Percentiles rank a stretch among this genome's conserved stretches.
These are phyloP conservation scores for Penicillium antarcticum DNA, from an alignment of 495 filamentous ascomycete genomes.

Conservation along the genomic window DNA sequence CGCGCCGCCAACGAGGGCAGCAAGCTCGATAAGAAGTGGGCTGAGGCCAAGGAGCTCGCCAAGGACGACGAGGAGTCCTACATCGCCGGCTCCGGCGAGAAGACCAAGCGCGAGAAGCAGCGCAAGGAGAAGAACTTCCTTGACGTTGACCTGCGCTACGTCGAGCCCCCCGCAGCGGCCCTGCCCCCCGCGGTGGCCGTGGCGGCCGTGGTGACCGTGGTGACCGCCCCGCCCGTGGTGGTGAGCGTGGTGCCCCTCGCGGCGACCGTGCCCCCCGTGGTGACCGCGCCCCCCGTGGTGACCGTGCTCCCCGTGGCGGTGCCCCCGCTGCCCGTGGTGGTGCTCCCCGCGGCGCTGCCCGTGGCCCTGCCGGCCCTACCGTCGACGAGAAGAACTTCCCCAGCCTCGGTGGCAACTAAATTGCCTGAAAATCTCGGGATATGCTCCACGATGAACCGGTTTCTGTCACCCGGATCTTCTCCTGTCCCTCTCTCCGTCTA, in stretches of 20 bases:
- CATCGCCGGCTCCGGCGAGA: conserved; percentile 71
- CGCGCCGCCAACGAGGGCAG: conserved; percentile 89
- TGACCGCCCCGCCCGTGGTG: conserved; percentile 40
- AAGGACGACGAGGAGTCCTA: conserved; percentile 71
- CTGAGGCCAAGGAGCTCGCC: conserved; percentile 71
- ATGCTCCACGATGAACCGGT: conserved; percentile 4
- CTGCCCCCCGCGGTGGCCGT: conserved; percentile 46
- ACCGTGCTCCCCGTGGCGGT: conserved; percentile 34
- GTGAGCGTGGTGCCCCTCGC: conserved; percentile 23
- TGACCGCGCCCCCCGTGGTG: conserved; percentile 23
- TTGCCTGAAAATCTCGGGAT: conserved; percentile 1
- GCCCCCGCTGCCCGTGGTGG: conserved; percentile 26
- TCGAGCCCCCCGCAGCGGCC: conserved; percentile 55
- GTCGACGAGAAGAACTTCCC: conserved; percentile 54
- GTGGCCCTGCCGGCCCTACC: conserved; percentile 33
- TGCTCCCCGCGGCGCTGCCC: conserved; percentile 33
- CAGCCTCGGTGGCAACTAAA: conserved; percentile 47
- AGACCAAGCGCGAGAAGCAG: conserved; percentile 82
- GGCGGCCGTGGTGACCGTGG: conserved; percentile 51
- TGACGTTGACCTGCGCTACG: conserved; percentile 78
- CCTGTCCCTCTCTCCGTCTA: conserved; percentile 9
- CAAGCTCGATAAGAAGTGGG: conserved; percentile 88
- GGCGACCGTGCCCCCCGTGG: conserved; percentile 42
- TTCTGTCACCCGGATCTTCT: conserved; percentile 10
- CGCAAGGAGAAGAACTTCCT: conserved; percentile 88